Percentiles rank a stretch among this genome's conserved stretches.
Evolutionary conservation across 768 basidiomycete genomes (phyloP).

Genomic region (Mycena alexandri): DNA sequence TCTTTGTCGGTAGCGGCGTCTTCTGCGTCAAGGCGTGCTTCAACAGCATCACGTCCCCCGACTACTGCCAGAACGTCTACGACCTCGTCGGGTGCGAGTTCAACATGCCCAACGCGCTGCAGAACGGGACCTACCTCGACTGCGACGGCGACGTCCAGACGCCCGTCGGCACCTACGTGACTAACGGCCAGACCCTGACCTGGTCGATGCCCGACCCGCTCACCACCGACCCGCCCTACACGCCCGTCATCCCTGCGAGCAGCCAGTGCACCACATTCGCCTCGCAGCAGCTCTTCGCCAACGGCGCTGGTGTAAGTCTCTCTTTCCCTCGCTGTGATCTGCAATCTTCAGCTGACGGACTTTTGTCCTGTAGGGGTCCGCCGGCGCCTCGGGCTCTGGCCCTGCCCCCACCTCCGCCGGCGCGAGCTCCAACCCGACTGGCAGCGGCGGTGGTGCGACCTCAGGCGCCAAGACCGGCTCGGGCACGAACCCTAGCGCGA

Average conservation of each 20-base stretch:
- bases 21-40: constrained; percentile 71
- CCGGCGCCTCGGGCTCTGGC: constrained; percentile 29
- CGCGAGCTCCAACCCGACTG: constrained; percentile 1
- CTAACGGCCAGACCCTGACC: constrained; percentile 51
- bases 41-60: constrained; percentile 51
- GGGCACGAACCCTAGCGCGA: not conserved
- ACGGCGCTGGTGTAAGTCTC: constrained; percentile 38
- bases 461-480: constrained; percentile 6
- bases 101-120: constrained; percentile 63
- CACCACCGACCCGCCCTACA: constrained; percentile 61
- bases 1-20: constrained; percentile 60
- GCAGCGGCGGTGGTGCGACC: constrained; percentile 2
- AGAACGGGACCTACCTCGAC: constrained; percentile 56
- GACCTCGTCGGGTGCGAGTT: constrained; percentile 67
- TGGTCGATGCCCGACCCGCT: constrained; percentile 64
- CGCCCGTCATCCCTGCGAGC: constrained; percentile 52
- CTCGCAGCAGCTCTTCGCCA: constrained; percentile 52
- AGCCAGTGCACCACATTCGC: constrained; percentile 57
- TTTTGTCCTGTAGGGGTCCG: constrained; percentile 4
- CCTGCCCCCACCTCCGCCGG: not conserved
- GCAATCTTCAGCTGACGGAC: not conserved
- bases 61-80: constrained; percentile 64
- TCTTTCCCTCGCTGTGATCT: not conserved
- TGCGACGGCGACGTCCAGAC: constrained; percentile 63
- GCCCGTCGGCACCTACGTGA: constrained; percentile 58